These are phyloP conservation scores for Basipetospora chlamydospora DNA, from an alignment of 2,329 filamentous ascomycete species.

Conservation along the genomic window DNA sequence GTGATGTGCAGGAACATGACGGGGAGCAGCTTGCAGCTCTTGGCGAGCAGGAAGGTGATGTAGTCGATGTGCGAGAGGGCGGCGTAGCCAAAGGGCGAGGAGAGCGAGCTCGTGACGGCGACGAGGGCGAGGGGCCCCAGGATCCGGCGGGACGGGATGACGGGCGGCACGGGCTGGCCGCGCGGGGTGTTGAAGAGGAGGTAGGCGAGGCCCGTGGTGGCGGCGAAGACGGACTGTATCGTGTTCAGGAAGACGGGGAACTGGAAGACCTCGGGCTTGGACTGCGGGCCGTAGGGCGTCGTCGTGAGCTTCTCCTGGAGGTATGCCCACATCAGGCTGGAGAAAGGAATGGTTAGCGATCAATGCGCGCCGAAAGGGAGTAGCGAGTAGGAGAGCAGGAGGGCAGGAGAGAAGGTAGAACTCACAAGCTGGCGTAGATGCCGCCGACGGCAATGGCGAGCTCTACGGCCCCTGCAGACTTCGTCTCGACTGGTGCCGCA, in stretches of 20 bases:
- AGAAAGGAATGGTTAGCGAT: constrained; percentile 4
- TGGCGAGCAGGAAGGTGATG: constrained; percentile 92
- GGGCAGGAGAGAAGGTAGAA: constrained; percentile 7
- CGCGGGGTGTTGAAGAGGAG: constrained; percentile 48
- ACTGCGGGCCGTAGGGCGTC: constrained; percentile 68
- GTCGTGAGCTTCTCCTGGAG: constrained; percentile 97
- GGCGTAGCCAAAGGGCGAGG: constrained; percentile 92
- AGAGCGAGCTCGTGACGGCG: constrained; percentile 73
- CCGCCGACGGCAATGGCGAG: constrained; percentile 79
- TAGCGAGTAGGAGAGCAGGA: neutral
- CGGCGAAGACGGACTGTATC: constrained; percentile 81
- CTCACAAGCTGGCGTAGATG: constrained; percentile 93
- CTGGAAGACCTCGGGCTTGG: constrained; percentile 67
- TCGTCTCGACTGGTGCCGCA: constrained; percentile 17
- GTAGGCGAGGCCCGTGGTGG: constrained; percentile 68
- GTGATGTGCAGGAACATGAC: constrained; percentile 96
- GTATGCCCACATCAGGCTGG: constrained; percentile 86
- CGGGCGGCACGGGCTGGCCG: constrained; percentile 32
- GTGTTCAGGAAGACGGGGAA: constrained; percentile 95
- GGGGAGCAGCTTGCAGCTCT: constrained; percentile 96
- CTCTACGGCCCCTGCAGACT: constrained; percentile 53
- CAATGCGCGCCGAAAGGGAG: neutral
- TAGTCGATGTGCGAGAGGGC: constrained; percentile 90
- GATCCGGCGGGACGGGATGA: constrained; percentile 67
- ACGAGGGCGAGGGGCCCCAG: constrained; percentile 69